Conservation (phyloP, 441 rosid species). For the Adansonia rubrostipa region DNA sequence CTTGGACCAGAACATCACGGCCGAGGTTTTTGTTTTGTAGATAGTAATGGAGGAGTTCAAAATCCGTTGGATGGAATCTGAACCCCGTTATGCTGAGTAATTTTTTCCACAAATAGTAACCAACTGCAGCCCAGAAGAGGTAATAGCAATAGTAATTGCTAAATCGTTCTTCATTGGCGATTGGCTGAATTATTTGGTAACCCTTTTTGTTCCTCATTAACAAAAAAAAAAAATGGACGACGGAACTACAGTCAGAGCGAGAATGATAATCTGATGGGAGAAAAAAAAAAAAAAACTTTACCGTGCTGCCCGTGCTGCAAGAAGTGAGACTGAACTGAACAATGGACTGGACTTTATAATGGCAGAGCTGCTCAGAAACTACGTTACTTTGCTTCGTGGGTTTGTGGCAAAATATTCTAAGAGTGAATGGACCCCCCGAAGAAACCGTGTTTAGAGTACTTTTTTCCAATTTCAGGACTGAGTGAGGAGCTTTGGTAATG, state of each 20-base stretch:
- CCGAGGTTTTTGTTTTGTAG: conserved; percentile 33
- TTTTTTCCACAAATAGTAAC: conserved; percentile 22
- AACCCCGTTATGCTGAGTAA: conserved; percentile 22
- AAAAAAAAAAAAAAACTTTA: neutral
- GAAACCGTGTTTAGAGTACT: conserved; percentile 15
- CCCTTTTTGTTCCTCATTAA: conserved; percentile 27
- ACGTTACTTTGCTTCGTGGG: neutral
- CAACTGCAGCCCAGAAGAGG: conserved; percentile 25
- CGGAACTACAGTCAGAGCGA: neutral
- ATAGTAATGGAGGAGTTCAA: conserved; percentile 32
- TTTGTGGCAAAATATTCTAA: neutral
- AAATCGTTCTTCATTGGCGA: conserved; percentile 4
- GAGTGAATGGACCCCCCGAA: neutral
- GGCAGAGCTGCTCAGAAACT: neutral
- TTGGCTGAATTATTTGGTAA: neutral
- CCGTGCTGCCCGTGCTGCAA: too few relatives aligned
- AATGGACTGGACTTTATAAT: neutral
- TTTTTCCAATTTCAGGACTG: neutral
- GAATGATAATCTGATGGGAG: neutral
- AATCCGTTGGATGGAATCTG: conserved; percentile 46
- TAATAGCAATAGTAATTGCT: conserved; percentile 25
- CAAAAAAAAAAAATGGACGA: neutral
- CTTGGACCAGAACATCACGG: conserved; percentile 18
- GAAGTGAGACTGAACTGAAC: neutral
- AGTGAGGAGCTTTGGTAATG: neutral